A percentile compares a stretch with the other conserved stretches of the same genome.
Conservation (phyloP, 306 rosid species). For the Cicer cuneatum region DNA sequence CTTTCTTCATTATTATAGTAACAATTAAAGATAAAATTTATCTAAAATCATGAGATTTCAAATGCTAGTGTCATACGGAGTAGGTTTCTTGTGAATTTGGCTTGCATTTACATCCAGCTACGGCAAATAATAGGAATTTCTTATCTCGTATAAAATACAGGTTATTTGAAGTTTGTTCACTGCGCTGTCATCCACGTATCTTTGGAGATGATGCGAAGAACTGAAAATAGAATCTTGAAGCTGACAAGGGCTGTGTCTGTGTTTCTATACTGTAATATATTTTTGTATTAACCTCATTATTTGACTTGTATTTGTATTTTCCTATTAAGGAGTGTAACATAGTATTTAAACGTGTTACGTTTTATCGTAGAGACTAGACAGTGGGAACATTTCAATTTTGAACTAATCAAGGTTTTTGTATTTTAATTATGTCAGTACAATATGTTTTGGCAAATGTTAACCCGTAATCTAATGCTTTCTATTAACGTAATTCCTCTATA, state of each 20-base stretch:
- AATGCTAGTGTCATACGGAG: constrained; percentile 1
- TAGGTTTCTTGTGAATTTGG: constrained; percentile 3
- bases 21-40: not conserved
- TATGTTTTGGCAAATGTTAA: not conserved
- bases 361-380: not conserved
- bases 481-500: not conserved
- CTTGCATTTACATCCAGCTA: constrained; percentile 34
- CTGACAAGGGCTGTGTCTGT: constrained; percentile 6
- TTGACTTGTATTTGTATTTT: constrained; percentile 20
- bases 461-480: not conserved
- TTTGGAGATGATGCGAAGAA: constrained; percentile 7
- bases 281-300: constrained; percentile 17
- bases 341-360: constrained; percentile 5
- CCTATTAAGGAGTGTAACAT: constrained; percentile 29
- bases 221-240: constrained; percentile 35
- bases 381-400: constrained; percentile 30
- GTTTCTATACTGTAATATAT: constrained; percentile 19
- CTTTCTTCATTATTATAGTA: constrained; percentile 13
- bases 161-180: constrained; percentile 11
- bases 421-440: not conserved
- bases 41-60: constrained; percentile 10
- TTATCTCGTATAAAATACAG: constrained; percentile 14
- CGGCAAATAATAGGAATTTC: not conserved
- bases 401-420: not conserved
- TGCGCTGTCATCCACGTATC: constrained; percentile 14